phyloP scores from a whole-genome alignment of 2,329 filamentous ascomycete genomes.

The Trichoderma lentiforme region DNA sequence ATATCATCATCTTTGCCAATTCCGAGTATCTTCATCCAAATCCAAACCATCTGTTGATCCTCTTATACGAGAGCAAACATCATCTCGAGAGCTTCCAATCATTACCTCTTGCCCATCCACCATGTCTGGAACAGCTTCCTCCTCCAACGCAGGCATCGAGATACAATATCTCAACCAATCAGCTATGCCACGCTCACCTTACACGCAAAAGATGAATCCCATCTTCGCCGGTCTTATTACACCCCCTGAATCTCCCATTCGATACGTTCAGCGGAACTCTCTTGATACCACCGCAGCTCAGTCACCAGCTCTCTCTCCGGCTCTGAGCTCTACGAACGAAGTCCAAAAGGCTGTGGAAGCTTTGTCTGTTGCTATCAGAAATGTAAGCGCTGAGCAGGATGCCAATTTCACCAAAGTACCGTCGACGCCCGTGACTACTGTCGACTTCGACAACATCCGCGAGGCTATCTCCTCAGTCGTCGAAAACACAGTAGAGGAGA shows the following conservation, averaged over 20 bases:
- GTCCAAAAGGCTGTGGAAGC: neutral
- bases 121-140: neutral
- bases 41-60: neutral
- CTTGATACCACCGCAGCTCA: neutral
- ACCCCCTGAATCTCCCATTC: conserved; percentile 24
- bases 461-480: conserved; percentile 31
- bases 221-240: conserved; percentile 18
- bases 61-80: neutral
- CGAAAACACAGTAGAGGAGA: conserved; percentile 32
- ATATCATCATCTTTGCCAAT: neutral
- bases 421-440: neutral
- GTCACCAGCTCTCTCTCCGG: neutral
- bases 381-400: neutral
- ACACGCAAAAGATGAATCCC: conserved; percentile 4
- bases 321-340: neutral
- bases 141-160: neutral
- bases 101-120: neutral
- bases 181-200: neutral
- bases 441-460: conserved; percentile 15
- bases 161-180: neutral
- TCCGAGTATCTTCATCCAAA: neutral
- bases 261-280: neutral
- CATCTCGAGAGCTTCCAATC: neutral
- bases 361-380: neutral
- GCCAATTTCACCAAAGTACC: neutral